Base-by-base conservation (phyloP, 768 basidiomycete genomes). In the Tulasnella sp. region DNA sequence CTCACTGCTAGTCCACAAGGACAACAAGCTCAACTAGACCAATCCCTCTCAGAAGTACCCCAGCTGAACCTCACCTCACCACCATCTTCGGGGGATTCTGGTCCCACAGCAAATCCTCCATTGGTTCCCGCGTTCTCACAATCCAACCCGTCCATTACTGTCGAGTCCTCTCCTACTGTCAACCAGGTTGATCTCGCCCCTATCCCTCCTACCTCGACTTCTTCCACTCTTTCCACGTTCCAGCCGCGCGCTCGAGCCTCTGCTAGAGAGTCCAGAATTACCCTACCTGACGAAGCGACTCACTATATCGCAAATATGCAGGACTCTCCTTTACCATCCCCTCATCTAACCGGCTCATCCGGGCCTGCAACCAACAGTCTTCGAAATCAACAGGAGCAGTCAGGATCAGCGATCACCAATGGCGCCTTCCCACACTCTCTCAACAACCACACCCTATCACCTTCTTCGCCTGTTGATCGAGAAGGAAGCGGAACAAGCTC, bases 201-300 rank as follows among this genome's bases (percentile, higher is more conserved):
- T 12, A 43, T 6, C 33, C 24, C 48, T n/a, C 29, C 62, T 45
- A 52, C 37, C 6, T 60, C 46, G 32, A 13, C 28, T 8, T 34
- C 32, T 16, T 48, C 46, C 19, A 15, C 31, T 32, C n/a, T 48
- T 25, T 40, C 50, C 4, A 45, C 44, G 49, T 53, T 51, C 28
- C 53, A 39, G 33, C 20, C 53, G 25, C 53, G 61, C 54, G 63
- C 64, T 19, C 62, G 63, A n/a, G 61, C 57, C 19, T 55, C 53
- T 13, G 74, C 75, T n/a, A 74, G 79, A 48, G 79, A 80, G 45
- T 85, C 82, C 7, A 72, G 74, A 20, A 74, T 81, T 44, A 76
- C 79, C 29, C 69, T 86, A 32, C 81, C 85, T 1, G 83, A 86
- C 48, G 86, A 88, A 62, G 80, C 84, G 13, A 76, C 70, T 56